Evolutionary conservation across 768 basidiomycete species (phyloP).

Genomic region (Cubamyces lactineus): DNA sequence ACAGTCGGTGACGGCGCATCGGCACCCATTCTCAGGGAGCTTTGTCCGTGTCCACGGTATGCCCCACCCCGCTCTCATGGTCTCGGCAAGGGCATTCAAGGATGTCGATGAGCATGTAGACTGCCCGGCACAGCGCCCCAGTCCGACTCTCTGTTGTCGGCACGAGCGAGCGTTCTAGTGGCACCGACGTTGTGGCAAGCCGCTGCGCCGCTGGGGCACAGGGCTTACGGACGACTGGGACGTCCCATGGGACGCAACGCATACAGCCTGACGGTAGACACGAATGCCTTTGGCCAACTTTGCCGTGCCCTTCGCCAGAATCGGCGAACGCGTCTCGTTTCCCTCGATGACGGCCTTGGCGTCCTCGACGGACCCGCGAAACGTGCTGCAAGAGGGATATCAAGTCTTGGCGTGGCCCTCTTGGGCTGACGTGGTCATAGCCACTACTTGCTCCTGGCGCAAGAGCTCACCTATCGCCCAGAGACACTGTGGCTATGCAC

Average conservation of each 20-base stretch:
- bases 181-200: background rate
- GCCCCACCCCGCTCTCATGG: conserved; percentile 10
- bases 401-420: background rate
- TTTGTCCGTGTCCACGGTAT: background rate
- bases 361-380: background rate
- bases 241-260: conserved; percentile 1
- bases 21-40: background rate
- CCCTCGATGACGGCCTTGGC: background rate
- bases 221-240: background rate
- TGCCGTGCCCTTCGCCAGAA: background rate
- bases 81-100: background rate
- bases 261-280: background rate
- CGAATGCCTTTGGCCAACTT: background rate
- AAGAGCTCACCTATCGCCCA: background rate
- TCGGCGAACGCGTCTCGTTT: background rate
- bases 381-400: background rate
- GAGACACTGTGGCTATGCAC: background rate
- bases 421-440: background rate
- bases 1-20: background rate
- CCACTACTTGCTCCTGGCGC: background rate
- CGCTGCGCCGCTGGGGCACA: background rate
- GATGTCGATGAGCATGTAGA: background rate
- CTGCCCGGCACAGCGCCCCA: too few relatives aligned
- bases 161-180: background rate
- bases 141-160: background rate